Conservation (phyloP, 495 filamentous ascomycete species). For the Neurospora sp. region DNA sequence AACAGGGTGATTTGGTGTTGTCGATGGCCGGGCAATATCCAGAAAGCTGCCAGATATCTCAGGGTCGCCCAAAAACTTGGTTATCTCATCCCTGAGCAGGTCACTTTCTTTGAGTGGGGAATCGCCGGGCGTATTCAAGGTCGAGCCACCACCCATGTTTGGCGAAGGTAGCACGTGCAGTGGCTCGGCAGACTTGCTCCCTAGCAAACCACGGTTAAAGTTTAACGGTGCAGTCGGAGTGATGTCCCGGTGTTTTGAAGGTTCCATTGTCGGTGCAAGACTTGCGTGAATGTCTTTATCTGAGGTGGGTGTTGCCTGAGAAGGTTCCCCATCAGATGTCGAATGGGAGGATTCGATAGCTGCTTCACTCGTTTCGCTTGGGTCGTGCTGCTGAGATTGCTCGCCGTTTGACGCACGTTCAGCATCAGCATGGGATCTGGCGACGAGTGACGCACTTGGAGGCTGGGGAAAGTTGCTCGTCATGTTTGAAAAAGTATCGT, state of each 20-base stretch:
- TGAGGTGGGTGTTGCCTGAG: not conserved
- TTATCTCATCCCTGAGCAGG: slow-evolving; percentile 68
- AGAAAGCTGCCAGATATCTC: slow-evolving; percentile 4
- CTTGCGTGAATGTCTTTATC: not conserved
- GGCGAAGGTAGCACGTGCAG: slow-evolving; percentile 18
- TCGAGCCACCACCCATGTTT: slow-evolving; percentile 40
- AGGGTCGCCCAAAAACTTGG: slow-evolving; percentile 55
- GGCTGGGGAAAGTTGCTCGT: not conserved
- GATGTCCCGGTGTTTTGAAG: slow-evolving; percentile 15
- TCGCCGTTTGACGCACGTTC: not conserved
- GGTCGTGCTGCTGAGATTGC: not conserved
- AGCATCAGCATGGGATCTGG: slow-evolving; percentile 1
- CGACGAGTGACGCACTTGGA: not conserved
- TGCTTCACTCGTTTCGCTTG: not conserved
- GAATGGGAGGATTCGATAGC: not conserved
- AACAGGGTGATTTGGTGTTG: slow-evolving; percentile 14
- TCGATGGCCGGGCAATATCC: slow-evolving; percentile 1
- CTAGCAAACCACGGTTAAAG: slow-evolving; percentile 19
- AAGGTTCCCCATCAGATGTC: not conserved
- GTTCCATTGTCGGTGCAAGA: slow-evolving; percentile 10
- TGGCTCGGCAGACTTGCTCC: not conserved
- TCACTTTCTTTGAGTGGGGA: slow-evolving; percentile 64
- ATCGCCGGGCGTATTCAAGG: slow-evolving; percentile 44
- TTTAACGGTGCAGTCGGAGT: slow-evolving; percentile 42
- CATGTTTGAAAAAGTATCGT: slow-evolving; percentile 1